Conservation (phyloP, 2,329 filamentous ascomycete species). For the Pseudocercospora fuligena region DNA sequence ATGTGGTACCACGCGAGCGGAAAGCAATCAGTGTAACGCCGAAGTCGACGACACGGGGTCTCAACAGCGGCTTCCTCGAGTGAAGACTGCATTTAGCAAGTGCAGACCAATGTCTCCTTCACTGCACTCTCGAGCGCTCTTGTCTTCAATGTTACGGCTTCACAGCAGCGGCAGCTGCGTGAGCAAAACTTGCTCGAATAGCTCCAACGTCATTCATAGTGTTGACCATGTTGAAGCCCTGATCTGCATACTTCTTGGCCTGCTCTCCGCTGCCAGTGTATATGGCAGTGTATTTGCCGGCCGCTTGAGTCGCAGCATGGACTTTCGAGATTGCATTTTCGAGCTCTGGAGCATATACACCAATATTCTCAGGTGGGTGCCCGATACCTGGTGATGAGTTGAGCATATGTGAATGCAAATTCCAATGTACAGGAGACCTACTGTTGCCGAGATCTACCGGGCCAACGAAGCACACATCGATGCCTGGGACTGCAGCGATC, state of each 20-base stretch:
- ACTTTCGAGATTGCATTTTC: constrained; percentile 58
- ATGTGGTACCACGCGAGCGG: background rate
- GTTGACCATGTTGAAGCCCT: constrained; percentile 61
- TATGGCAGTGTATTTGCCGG: constrained; percentile 60
- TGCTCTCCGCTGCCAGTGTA: constrained; percentile 59
- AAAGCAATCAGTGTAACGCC: constrained; percentile 11
- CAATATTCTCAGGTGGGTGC: constrained; percentile 52
- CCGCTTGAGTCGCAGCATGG: constrained; percentile 55
- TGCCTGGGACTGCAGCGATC: constrained; percentile 57
- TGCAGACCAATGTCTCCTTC: background rate
- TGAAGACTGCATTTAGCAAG: background rate
- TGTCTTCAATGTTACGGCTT: background rate
- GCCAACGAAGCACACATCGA: constrained; percentile 57
- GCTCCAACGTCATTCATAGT: constrained; percentile 40
- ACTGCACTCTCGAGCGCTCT: background rate
- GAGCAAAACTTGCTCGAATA: constrained; percentile 35
- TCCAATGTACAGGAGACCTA: background rate
- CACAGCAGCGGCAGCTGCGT: constrained; percentile 36
- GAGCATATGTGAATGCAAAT: background rate
- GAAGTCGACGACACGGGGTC: background rate
- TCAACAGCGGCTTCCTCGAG: background rate
- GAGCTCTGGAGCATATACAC: constrained; percentile 55
- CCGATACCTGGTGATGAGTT: constrained; percentile 46
- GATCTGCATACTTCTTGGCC: constrained; percentile 56
- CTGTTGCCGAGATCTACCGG: constrained; percentile 64